Percentiles rank a stretch among this genome's conserved stretches.
Conservation (phyloP, 495 filamentous ascomycete species). For the Aspergillus bridgeri region DNA sequence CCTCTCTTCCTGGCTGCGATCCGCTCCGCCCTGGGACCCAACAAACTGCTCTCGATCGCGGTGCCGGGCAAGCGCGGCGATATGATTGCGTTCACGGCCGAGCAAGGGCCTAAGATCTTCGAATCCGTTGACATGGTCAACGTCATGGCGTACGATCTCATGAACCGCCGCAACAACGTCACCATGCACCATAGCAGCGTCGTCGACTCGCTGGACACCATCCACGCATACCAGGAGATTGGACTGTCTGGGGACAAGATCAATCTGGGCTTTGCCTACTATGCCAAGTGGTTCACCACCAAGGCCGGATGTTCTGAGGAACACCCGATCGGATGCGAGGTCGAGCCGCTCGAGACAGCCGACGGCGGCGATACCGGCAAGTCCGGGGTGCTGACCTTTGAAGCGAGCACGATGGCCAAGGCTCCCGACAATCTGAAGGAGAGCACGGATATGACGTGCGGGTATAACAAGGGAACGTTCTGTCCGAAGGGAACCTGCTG, state of each 20-base stretch:
- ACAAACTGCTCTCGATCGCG: slow-evolving; percentile 65
- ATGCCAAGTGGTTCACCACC: slow-evolving; percentile 69
- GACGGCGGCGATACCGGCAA: slow-evolving; percentile 64
- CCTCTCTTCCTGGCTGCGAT: slow-evolving; percentile 59
- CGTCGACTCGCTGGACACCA: slow-evolving; percentile 46
- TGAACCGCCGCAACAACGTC: slow-evolving; percentile 68
- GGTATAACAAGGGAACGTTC: slow-evolving; percentile 23
- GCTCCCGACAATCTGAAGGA: slow-evolving; percentile 40
- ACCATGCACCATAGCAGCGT: slow-evolving; percentile 67
- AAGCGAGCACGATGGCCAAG: slow-evolving; percentile 43
- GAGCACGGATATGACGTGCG: slow-evolving; percentile 44
- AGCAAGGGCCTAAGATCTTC: slow-evolving; percentile 61
- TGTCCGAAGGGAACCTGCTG: slow-evolving; percentile 37
- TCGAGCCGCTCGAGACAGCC: slow-evolving; percentile 58
- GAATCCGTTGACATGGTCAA: slow-evolving; percentile 68
- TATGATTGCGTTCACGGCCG: slow-evolving; percentile 69
- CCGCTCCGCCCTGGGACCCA: slow-evolving; percentile 54
- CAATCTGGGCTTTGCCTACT: slow-evolving; percentile 74
- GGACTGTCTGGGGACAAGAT: slow-evolving; percentile 55
- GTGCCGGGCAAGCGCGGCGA: slow-evolving; percentile 65
- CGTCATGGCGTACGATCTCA: slow-evolving; percentile 77
- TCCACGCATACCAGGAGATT: slow-evolving; percentile 58
- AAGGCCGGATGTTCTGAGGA: slow-evolving; percentile 40
- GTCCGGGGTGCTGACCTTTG: slow-evolving; percentile 58
- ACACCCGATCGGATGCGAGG: slow-evolving; percentile 59